Evolutionary conservation across 2,329 filamentous ascomycete species (phyloP), one percentile per base, ranked within the genome.

Genomic region (Cladosporium sp.): DNA sequence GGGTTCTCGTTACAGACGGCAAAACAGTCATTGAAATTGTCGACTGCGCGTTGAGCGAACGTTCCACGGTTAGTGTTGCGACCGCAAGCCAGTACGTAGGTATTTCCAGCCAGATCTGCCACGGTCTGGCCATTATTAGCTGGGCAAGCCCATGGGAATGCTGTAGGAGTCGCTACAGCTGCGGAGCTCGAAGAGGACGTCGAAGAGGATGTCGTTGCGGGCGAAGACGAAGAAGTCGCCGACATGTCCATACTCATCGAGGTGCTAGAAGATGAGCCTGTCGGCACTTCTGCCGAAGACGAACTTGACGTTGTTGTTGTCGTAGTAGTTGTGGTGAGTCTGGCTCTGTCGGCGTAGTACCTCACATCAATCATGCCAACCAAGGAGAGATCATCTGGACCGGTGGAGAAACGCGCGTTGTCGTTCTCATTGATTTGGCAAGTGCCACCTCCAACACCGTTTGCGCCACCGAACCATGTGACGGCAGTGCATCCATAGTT

Each of bases 21-120:
- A 23, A 63, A 26, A 7, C 61, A 63, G 23, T 56, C 61, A 23
- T 63, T 63, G 50, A 63, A 63, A n/a, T 6, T 56, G 16, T 33
- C 7, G 10, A 37, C 61, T 2, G 7, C 18, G 3, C 16, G 16
- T 2, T 23, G 28, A 28, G 16, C 12, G 7, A n/a, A 37, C 4
- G 53, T 62, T 26, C 55, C 55, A 18, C 35, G 29, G 23, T 56
- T 56, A 12, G 49, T 56, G 14, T 55, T 44, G 23, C 35, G 35
- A 29, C 61, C 61, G 35, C 61, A 63, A 23, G 33, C 50, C 14
- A 63, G 23, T 1, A 63, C 44, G 50, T 63, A 63, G 5, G 33
- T 21, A 6, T 56, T 21, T 14, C 61, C 61, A 10, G n/a, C 23
- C 5, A 18, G 5, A 6, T 33, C 50, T 6, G 23, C 46, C 14